Percentiles rank a stretch among this genome's conserved stretches.
phyloP scores from a whole-genome alignment of 169 alveolate species.

The Plasmodium yoelii region DNA sequence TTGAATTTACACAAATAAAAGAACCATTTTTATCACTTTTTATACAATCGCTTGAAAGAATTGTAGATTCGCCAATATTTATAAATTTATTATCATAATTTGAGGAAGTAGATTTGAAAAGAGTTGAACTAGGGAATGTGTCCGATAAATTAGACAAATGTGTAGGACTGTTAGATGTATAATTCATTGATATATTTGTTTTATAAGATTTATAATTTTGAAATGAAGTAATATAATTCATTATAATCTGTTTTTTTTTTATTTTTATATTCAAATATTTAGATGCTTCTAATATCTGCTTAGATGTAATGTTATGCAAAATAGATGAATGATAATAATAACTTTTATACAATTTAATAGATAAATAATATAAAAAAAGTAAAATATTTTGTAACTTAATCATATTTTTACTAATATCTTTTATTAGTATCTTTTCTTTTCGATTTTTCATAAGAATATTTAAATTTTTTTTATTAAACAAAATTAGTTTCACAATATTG shows the following conservation, averaged over 20 bases:
- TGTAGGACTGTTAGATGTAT: background rate
- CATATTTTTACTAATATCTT: conserved; percentile 24
- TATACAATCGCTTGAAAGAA: background rate
- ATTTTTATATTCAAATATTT: conserved; percentile 55
- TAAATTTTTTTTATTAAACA: conserved; percentile 53
- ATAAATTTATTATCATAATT: background rate
- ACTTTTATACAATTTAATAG: conserved; percentile 36
- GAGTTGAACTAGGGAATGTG: background rate
- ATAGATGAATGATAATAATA: conserved; percentile 68
- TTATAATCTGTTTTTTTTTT: conserved; percentile 11
- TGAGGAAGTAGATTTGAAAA: conserved; percentile 1
- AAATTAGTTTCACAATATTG: conserved; percentile 53
- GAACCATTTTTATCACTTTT: background rate
- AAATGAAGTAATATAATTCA: conserved; percentile 13
- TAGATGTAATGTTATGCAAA: conserved; percentile 51
- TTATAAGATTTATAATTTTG: background rate
- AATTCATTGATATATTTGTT: background rate
- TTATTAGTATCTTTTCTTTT: conserved; percentile 31
- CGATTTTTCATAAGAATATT: conserved; percentile 29
- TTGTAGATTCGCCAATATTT: background rate
- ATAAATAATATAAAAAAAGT: conserved; percentile 32
- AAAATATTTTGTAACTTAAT: conserved; percentile 19
- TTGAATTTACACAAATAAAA: background rate
- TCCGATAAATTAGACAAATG: background rate
- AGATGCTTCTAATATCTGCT: conserved; percentile 56